These are phyloP conservation scores for Chamaecrista fasciculata DNA, from an alignment of 306 rosid genomes.

Conservation along the genomic window DNA sequence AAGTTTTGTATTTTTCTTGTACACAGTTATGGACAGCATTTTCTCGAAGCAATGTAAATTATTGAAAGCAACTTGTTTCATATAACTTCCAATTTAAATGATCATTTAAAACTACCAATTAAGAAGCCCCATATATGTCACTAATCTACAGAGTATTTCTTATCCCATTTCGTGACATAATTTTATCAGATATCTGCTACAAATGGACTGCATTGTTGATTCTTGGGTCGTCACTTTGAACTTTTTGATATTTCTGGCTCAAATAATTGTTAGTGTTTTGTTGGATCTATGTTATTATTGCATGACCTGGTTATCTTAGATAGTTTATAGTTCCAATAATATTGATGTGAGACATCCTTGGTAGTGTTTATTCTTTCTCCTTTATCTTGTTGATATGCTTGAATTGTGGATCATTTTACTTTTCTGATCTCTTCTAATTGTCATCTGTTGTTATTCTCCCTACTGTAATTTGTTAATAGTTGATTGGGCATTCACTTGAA, in stretches of 20 bases:
- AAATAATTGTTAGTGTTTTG: neutral
- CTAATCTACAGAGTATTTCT: neutral
- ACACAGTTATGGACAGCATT: neutral
- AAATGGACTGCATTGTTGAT: neutral
- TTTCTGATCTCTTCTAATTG: neutral
- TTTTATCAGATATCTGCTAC: slow-evolving; percentile 13
- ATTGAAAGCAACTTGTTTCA: neutral
- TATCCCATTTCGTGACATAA: neutral
- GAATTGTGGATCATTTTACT: neutral
- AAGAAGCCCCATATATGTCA: neutral
- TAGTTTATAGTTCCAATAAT: too few species aligned
- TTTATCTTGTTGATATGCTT: neutral
- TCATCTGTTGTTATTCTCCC: neutral
- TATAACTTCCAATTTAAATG: neutral
- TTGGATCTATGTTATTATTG: slow-evolving; percentile 10
- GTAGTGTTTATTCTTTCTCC: too few species aligned
- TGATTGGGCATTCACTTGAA: too few species aligned
- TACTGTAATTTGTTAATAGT: neutral
- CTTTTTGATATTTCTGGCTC: neutral
- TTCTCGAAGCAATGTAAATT: neutral
- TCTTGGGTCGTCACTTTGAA: slow-evolving; percentile 2
- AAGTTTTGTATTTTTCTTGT: neutral
- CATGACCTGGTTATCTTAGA: neutral
- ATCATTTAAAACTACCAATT: neutral
- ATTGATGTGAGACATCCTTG: too few species aligned